Percentiles rank a stretch among this genome's conserved stretches.
Conservation (phyloP, 2,329 filamentous ascomycete species). For the Aspergillus sp. region DNA sequence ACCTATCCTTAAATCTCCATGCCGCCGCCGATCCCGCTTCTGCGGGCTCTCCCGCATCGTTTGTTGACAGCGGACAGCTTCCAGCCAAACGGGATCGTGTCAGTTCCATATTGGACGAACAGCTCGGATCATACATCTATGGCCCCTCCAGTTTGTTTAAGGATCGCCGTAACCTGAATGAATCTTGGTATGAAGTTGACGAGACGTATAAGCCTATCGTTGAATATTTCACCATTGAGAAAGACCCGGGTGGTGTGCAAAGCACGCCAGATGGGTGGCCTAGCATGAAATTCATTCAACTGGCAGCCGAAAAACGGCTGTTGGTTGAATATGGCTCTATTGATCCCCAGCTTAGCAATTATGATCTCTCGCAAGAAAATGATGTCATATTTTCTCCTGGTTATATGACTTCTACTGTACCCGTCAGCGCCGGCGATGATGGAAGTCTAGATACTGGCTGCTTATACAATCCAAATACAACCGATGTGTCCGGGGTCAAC, state of each 20-base stretch:
- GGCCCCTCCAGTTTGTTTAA: slow-evolving; percentile 50
- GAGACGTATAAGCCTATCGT: slow-evolving; percentile 46
- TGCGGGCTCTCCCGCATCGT: slow-evolving; percentile 44
- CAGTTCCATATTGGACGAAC: slow-evolving; percentile 48
- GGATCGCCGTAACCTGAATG: slow-evolving; percentile 58
- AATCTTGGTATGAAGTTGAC: slow-evolving; percentile 55
- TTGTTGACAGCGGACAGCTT: slow-evolving; percentile 43
- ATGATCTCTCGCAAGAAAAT: slow-evolving; percentile 55
- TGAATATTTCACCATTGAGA: slow-evolving; percentile 53
- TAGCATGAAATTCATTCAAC: slow-evolving; percentile 58
- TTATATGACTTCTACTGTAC: slow-evolving; percentile 43
- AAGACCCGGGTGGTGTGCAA: slow-evolving; percentile 34
- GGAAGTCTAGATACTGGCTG: slow-evolving; percentile 54
- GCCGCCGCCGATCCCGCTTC: slow-evolving; percentile 48
- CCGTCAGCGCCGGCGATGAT: slow-evolving; percentile 35
- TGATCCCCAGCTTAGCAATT: slow-evolving; percentile 57
- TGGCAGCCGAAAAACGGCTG: slow-evolving; percentile 54
- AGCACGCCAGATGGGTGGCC: slow-evolving; percentile 64
- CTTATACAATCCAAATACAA: slow-evolving; percentile 48
- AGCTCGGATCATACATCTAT: slow-evolving; percentile 55
- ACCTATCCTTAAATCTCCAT: slow-evolving; percentile 61
- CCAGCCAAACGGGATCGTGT: slow-evolving; percentile 48
- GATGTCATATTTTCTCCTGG: slow-evolving; percentile 52
- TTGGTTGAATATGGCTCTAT: slow-evolving; percentile 57
- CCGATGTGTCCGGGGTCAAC: slow-evolving; percentile 46